Percentiles rank a stretch among this genome's conserved stretches.
phyloP scores from a whole-genome alignment of 495 filamentous ascomycete species.

The Wilcoxina mikolae region DNA sequence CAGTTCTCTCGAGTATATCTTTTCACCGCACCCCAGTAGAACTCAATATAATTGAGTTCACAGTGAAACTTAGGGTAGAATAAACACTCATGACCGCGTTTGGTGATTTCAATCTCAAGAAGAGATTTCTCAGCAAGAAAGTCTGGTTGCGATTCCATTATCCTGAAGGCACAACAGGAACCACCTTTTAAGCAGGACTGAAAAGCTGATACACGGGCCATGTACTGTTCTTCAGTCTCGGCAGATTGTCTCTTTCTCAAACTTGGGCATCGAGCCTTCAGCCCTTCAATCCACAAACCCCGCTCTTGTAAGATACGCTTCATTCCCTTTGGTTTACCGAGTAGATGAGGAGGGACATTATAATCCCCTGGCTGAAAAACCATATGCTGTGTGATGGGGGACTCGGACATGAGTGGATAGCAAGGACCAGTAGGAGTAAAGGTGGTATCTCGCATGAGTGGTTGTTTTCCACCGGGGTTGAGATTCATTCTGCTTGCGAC shows the following conservation, averaged over 20 bases:
- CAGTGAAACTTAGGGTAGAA: neutral
- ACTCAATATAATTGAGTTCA: neutral
- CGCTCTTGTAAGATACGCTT: slow-evolving; percentile 8
- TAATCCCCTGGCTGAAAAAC: neutral
- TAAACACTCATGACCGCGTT: neutral
- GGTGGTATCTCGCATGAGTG: slow-evolving; percentile 4
- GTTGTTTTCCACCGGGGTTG: slow-evolving; percentile 1
- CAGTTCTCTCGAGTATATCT: neutral
- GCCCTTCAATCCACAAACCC: neutral
- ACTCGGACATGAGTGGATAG: neutral
- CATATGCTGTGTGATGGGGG: neutral
- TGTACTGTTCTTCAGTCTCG: neutral
- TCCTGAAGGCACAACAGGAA: neutral
- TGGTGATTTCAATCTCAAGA: neutral
- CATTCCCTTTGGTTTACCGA: slow-evolving; percentile 7
- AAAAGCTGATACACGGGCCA: neutral
- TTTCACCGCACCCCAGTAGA: neutral
- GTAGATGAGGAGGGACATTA: neutral
- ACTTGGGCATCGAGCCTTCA: neutral
- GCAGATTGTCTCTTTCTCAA: neutral
- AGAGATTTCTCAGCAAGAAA: neutral
- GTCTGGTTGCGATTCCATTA: neutral
- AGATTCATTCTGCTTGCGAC: slow-evolving; percentile 6
- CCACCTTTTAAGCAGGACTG: too few relatives aligned
- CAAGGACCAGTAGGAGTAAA: neutral